Conservation (phyloP, 257 asterid species). For the Cordia subcordata region DNA sequence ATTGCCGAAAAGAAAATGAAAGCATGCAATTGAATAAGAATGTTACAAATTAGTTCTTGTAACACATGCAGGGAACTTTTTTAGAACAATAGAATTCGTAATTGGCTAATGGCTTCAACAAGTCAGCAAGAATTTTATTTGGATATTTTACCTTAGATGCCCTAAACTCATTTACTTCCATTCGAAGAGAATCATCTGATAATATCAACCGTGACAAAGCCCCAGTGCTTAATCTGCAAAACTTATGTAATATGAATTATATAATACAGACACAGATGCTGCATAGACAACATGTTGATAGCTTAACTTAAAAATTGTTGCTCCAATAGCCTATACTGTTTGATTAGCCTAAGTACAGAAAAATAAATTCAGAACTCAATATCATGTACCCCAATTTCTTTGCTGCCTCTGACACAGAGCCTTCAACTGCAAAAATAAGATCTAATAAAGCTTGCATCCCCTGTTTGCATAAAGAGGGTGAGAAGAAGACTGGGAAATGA, state of each 20-base stretch:
- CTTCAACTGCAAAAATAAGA: slow-evolving; percentile 72
- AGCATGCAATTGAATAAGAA: no score
- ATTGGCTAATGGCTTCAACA: no score
- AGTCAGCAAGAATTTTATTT: neutral
- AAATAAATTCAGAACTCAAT: neutral
- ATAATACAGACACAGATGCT: neutral
- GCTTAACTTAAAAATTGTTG: neutral
- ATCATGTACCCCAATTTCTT: slow-evolving; percentile 70
- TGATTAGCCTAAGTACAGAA: neutral
- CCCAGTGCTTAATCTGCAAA: slow-evolving; percentile 57
- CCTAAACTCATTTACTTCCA: slow-evolving; percentile 81
- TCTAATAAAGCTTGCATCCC: slow-evolving; percentile 97
- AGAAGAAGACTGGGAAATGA: neutral
- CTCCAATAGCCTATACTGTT: neutral
- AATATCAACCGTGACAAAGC: slow-evolving; percentile 81
- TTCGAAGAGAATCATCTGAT: slow-evolving; percentile 82
- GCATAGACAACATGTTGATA: neutral
- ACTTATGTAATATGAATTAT: neutral
- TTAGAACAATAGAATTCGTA: no score
- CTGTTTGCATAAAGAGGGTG: slow-evolving; percentile 26
- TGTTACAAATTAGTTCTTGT: no score
- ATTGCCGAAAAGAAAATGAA: no score
- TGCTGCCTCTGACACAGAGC: slow-evolving; percentile 87
- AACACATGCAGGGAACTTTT: no score
- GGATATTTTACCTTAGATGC: slow-evolving; percentile 51